Evolutionary conservation across 768 basidiomycete genomes (phyloP).

Genomic region (Rhizopogon vesiculosus): DNA sequence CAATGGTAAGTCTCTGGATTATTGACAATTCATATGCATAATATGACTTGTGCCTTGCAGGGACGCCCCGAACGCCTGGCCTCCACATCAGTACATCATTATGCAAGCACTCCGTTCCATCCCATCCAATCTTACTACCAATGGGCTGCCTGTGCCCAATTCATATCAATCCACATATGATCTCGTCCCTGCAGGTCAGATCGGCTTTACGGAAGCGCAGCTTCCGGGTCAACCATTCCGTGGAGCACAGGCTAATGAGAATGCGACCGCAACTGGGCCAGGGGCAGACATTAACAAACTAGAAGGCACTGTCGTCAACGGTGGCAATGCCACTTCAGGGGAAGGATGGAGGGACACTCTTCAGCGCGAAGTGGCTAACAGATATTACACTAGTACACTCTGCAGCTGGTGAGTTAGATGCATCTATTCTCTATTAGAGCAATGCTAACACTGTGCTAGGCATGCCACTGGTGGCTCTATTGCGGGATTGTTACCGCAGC

Average conservation of each 20-base stretch:
- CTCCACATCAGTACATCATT: constrained; percentile 78
- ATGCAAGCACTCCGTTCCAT: constrained; percentile 73
- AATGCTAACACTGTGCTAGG: constrained; percentile 35
- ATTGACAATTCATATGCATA: background rate
- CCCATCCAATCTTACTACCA: constrained; percentile 64
- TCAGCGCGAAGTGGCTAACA: constrained; percentile 73
- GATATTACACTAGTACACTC: constrained; percentile 77
- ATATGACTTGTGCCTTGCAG: constrained; percentile 24
- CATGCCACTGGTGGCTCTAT: constrained; percentile 87
- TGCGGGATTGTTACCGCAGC: constrained; percentile 57
- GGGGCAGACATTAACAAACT: constrained; percentile 57
- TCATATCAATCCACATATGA: constrained; percentile 54
- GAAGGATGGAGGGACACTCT: constrained; percentile 68
- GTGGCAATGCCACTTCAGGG: constrained; percentile 53
- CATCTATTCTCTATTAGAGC: background rate
- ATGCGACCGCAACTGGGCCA: constrained; percentile 47
- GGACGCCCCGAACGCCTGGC: constrained; percentile 90
- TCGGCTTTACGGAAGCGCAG: constrained; percentile 65
- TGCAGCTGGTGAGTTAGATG: constrained; percentile 73
- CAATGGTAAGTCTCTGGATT: constrained; percentile 58
- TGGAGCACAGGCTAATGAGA: constrained; percentile 27
- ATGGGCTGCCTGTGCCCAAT: constrained; percentile 46
- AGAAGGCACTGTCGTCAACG: constrained; percentile 57
- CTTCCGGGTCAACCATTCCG: constrained; percentile 66
- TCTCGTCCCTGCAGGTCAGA: constrained; percentile 74